Evolutionary conservation across 2,329 filamentous ascomycete species (phyloP).

Genomic region (Albophoma yamanashiensis): DNA sequence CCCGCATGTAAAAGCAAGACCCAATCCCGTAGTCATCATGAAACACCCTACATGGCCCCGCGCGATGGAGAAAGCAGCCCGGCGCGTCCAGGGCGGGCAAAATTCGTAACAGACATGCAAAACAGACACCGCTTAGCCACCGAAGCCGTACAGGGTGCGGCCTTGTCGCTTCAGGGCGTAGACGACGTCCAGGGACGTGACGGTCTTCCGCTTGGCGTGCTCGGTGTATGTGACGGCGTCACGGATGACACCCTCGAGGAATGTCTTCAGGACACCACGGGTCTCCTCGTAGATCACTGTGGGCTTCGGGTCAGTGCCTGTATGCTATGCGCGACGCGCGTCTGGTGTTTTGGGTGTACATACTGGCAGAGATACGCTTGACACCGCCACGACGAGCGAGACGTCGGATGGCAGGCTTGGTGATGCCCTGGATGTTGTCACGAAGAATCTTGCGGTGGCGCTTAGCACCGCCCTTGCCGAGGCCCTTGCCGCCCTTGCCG

Average conservation of each 20-base stretch:
- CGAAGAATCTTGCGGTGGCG: slow-evolving; percentile 98
- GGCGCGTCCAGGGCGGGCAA: slow-evolving; percentile 9
- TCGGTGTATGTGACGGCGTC: slow-evolving; percentile 71
- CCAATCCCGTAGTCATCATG: slow-evolving; percentile 30
- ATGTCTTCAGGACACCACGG: slow-evolving; percentile 66
- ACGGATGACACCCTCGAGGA: slow-evolving; percentile 67
- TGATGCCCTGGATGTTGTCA: slow-evolving; percentile 99
- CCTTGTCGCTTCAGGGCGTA: slow-evolving; percentile 60
- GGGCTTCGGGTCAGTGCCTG: neutral
- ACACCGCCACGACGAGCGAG: slow-evolving; percentile 98
- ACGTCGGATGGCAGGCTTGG: slow-evolving; percentile 97
- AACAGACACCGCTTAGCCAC: slow-evolving; percentile 50
- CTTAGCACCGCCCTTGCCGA: slow-evolving; percentile 97
- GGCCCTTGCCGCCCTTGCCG: slow-evolving; percentile 93
- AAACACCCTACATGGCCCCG: slow-evolving; percentile 23
- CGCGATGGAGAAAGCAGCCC: slow-evolving; percentile 1
- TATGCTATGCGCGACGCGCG: neutral
- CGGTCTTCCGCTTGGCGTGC: slow-evolving; percentile 74
- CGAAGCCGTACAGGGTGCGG: slow-evolving; percentile 79
- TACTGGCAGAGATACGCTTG: slow-evolving; percentile 98
- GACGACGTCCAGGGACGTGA: slow-evolving; percentile 59
- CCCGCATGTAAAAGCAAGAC: slow-evolving; percentile 29
- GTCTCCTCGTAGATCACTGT: slow-evolving; percentile 70
- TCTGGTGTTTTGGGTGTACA: neutral
- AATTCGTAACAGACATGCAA: slow-evolving; percentile 26